Percentiles rank a stretch among this genome's conserved stretches.
phyloP scores from a whole-genome alignment of 2,329 filamentous ascomycete species.

The Alternaria viburni region DNA sequence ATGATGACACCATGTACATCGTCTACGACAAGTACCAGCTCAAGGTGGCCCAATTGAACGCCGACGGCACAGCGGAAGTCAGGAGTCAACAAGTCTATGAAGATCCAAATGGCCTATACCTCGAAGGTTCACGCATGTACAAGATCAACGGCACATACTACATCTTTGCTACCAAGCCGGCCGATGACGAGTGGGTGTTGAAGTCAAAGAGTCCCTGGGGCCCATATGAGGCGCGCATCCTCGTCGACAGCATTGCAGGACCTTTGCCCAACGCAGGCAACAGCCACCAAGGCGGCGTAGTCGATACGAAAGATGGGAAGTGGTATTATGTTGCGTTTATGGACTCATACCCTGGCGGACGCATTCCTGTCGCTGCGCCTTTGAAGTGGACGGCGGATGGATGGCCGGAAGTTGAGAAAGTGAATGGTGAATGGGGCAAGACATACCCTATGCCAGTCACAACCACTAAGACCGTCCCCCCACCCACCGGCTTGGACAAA shows the following conservation, averaged over 20 bases:
- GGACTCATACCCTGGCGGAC: conserved; percentile 62
- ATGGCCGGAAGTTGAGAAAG: conserved; percentile 55
- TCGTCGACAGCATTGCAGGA: conserved; percentile 52
- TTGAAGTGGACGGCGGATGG: conserved; percentile 60
- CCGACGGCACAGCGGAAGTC: conserved; percentile 56
- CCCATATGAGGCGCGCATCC: conserved; percentile 57
- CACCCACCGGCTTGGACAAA: conserved; percentile 51
- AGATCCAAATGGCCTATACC: conserved; percentile 42
- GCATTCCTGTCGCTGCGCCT: conserved; percentile 64
- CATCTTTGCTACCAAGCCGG: conserved; percentile 59
- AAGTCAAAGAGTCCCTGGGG: conserved; percentile 60
- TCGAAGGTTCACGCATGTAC: conserved; percentile 65
- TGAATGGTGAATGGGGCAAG: conserved; percentile 57
- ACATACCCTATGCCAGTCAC: conserved; percentile 50
- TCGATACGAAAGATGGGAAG: conserved; percentile 58
- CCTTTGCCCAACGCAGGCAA: conserved; percentile 56
- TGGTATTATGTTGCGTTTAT: conserved; percentile 68
- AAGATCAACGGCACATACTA: conserved; percentile 64
- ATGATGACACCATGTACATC: conserved; percentile 66
- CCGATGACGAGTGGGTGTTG: conserved; percentile 57
- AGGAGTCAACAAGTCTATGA: conserved; percentile 55
- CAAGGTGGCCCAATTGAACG: conserved; percentile 58
- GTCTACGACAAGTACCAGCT: conserved; percentile 60
- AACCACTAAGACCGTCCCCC: conserved; percentile 38
- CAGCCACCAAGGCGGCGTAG: conserved; percentile 63